These are phyloP conservation scores for Dictyostelium citrinum DNA, from an alignment of 78 protist genomes.

Conservation along the genomic window DNA sequence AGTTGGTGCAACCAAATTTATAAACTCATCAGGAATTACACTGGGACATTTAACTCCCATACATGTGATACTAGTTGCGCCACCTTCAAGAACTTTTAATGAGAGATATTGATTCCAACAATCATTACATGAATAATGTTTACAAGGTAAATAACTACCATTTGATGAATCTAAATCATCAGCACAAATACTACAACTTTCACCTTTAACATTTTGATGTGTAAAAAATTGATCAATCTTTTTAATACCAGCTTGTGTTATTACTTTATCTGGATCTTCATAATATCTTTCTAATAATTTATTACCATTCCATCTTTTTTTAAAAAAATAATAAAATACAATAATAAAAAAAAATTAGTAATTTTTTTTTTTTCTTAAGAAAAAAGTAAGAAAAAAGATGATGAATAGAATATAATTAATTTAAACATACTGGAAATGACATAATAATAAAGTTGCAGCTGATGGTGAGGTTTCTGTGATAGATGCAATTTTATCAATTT, in stretches of 20 bases:
- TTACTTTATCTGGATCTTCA: slow-evolving; percentile 58
- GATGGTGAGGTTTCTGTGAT: slow-evolving; percentile 64
- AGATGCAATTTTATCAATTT: slow-evolving; percentile 20
- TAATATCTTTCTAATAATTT: slow-evolving; percentile 58
- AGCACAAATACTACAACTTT: slow-evolving; percentile 51
- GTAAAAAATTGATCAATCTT: slow-evolving; percentile 25
- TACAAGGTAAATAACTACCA: slow-evolving; percentile 43
- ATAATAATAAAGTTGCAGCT: slow-evolving; percentile 47
- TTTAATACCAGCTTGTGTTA: slow-evolving; percentile 20
- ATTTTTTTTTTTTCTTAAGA: too few species aligned
- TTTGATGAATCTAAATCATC: slow-evolving; percentile 6
- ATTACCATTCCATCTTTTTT: slow-evolving; percentile 56
- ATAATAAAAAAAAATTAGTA: neutral
- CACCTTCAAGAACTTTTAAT: slow-evolving; percentile 56
- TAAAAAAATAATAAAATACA: neutral
- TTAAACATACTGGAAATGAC: slow-evolving; percentile 42
- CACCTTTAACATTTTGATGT: neutral
- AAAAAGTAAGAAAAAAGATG: neutral
- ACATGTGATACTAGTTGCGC: slow-evolving; percentile 38
- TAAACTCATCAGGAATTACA: slow-evolving; percentile 31
- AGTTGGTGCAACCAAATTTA: slow-evolving; percentile 12
- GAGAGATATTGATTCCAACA: slow-evolving; percentile 52
- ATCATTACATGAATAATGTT: slow-evolving; percentile 65
- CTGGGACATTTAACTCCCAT: slow-evolving; percentile 15
- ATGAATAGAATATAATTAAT: neutral